These are phyloP conservation scores for Mycena maculata DNA, from an alignment of 768 basidiomycete species.

Conservation along the genomic window DNA sequence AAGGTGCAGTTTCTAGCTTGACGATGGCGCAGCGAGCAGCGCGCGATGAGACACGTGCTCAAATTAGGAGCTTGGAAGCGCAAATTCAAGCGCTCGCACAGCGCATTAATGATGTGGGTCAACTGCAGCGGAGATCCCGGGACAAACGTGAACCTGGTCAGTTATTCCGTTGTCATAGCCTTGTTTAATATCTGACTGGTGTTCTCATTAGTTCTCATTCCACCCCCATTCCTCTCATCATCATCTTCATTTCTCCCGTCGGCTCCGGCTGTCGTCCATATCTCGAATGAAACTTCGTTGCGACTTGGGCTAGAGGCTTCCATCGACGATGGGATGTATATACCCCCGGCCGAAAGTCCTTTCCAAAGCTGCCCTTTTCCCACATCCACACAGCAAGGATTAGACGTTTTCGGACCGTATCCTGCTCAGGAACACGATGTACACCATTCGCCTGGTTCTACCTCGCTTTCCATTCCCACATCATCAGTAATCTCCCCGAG, in stretches of 20 bases:
- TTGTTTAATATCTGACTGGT: neutral
- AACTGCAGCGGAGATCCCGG: neutral
- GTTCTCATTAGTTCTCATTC: neutral
- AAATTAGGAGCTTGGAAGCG: neutral
- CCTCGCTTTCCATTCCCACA: neutral
- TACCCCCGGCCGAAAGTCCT: no score
- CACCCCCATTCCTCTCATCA: neutral
- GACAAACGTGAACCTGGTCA: neutral
- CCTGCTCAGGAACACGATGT: no score
- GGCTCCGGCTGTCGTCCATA: neutral
- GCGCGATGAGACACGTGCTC: neutral
- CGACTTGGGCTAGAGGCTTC: no score
- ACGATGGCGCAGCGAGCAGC: neutral
- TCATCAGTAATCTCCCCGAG: neutral
- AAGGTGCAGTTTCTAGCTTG: conserved; percentile 4
- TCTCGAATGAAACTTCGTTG: neutral
- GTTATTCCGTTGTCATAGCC: neutral
- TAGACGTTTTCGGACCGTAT: no score
- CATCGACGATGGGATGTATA: no score
- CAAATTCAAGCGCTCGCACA: neutral
- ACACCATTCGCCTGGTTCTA: neutral
- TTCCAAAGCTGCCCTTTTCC: no score
- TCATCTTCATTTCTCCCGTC: no score
- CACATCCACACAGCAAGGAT: no score
- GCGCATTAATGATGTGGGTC: neutral